Conservation (phyloP, 805 yeast genomes). For the Starmera caribaea region DNA sequence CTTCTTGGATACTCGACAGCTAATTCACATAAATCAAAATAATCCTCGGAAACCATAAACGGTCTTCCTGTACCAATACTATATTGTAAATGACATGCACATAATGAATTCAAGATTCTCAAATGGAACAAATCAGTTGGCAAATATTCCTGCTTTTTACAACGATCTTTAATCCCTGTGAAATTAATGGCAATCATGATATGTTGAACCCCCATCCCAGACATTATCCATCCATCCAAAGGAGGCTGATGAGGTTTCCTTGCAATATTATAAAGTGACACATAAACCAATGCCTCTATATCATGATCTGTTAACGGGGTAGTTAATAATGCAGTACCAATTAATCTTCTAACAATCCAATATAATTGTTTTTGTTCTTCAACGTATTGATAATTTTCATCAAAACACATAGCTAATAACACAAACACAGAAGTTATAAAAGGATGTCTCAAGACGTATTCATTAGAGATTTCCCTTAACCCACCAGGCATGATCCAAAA, state of each 20-base stretch:
- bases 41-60: conserved; percentile 28
- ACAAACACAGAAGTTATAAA: conserved; percentile 46
- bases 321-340: conserved; percentile 39
- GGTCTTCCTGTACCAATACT: conserved; percentile 42
- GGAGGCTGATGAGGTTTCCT: conserved; percentile 44
- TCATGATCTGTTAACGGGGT: conserved; percentile 50
- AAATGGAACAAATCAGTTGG: conserved; percentile 39
- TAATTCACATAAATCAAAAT: conserved; percentile 28
- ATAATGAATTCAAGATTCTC: conserved; percentile 42
- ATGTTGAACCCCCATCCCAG: conserved; percentile 42
- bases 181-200: conserved; percentile 37
- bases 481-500: conserved; percentile 59
- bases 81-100: conserved; percentile 41
- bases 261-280: conserved; percentile 44
- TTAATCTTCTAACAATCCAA: conserved; percentile 37
- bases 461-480: conserved; percentile 33
- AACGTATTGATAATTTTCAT: conserved; percentile 39
- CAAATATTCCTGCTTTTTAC: conserved; percentile 18
- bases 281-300: conserved; percentile 47
- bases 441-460: conserved; percentile 40
- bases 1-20: conserved; percentile 39
- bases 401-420: conserved; percentile 45
- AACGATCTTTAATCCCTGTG: conserved; percentile 28
- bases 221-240: conserved; percentile 42
- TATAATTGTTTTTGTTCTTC: conserved; percentile 38